A percentile compares a stretch with the other conserved stretches of the same genome.
Conservation (phyloP, 768 basidiomycete species). For the Auricularia cornea region DNA sequence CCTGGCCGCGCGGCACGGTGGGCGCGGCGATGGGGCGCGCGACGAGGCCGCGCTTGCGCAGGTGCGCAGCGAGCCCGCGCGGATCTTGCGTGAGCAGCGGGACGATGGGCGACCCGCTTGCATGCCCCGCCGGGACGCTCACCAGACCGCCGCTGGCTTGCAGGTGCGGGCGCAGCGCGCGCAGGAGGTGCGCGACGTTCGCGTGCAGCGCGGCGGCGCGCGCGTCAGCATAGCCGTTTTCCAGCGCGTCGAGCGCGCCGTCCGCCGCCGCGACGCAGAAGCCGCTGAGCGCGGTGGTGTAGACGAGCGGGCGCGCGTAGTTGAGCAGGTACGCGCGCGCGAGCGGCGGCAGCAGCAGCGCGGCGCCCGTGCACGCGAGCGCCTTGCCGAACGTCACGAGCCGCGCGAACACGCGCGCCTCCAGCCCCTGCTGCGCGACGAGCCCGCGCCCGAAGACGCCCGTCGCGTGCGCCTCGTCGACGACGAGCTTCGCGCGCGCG, state of each 20-base stretch:
- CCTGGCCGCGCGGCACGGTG: constrained; percentile 80
- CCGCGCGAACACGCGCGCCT: constrained; percentile 62
- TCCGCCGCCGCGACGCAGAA: constrained; percentile 68
- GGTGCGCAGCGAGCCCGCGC: constrained; percentile 63
- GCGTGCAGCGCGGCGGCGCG: constrained; percentile 23
- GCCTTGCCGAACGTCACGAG: constrained; percentile 94
- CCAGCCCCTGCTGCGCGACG: constrained; percentile 60
- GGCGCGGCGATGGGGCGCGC: constrained; percentile 78
- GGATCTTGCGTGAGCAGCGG: constrained; percentile 75
- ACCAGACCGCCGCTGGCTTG: too few relatives aligned
- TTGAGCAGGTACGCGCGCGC: constrained; percentile 83
- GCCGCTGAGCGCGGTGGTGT: constrained; percentile 78
- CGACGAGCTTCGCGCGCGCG: constrained; percentile 58
- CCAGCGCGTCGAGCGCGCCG: constrained; percentile 72
- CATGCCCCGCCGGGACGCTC: too few relatives aligned
- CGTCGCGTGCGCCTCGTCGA: constrained; percentile 93
- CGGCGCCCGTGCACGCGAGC: constrained; percentile 76
- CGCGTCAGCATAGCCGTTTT: constrained; percentile 52
- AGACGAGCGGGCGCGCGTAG: constrained; percentile 85
- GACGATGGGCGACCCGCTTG: constrained; percentile 79
- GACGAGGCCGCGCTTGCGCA: constrained; percentile 39
- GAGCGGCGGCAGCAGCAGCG: constrained; percentile 34
- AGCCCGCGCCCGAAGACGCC: constrained; percentile 83
- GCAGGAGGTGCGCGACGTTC: constrained; percentile 23
- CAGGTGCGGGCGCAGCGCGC: constrained; percentile 24